Percentiles rank a stretch among this genome's conserved stretches.
These are phyloP conservation scores for Hemisphaericaspora lyxosophila DNA, from an alignment of 1,139 yeast genomes.

Conservation along the genomic window DNA sequence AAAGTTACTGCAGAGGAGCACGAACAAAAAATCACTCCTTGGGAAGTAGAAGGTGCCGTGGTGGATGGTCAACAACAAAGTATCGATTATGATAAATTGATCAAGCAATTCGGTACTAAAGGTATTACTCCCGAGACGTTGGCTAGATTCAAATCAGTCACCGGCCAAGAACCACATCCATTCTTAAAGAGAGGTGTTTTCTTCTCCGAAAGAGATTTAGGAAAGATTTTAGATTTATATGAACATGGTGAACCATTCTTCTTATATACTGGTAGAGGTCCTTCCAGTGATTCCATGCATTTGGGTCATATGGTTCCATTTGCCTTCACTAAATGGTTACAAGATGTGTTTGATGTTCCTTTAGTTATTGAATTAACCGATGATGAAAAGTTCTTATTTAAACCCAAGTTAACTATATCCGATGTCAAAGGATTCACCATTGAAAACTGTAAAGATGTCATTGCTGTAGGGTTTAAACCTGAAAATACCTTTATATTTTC, in stretches of 20 bases:
- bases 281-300: conserved; percentile 93
- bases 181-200: conserved; percentile 88
- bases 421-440: conserved; percentile 79
- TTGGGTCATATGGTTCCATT: conserved; percentile 98
- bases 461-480: conserved; percentile 92
- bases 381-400: conserved; percentile 95
- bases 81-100: conserved; percentile 87
- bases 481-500: conserved; percentile 94
- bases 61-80: conserved; percentile 88
- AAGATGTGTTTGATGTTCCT: conserved; percentile 97
- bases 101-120: conserved; percentile 84
- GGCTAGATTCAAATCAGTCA: conserved; percentile 70
- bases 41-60: conserved; percentile 99
- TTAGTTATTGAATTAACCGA: conserved; percentile 93
- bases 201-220: conserved; percentile 89
- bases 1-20: conserved; percentile 25
- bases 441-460: conserved; percentile 89
- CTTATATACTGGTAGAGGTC: conserved; percentile 97
- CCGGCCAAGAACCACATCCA: conserved; percentile 94
- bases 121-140: conserved; percentile 70
- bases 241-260: conserved; percentile 96
- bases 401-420: conserved; percentile 81
- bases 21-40: conserved; percentile 85
- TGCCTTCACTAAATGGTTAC: conserved; percentile 94
- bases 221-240: conserved; percentile 75